Percentiles rank a stretch among this genome's conserved stretches.
These are phyloP conservation scores for Nitzschia inconspicua DNA, from an alignment of 108 stramenopile species.

Conservation along the genomic window DNA sequence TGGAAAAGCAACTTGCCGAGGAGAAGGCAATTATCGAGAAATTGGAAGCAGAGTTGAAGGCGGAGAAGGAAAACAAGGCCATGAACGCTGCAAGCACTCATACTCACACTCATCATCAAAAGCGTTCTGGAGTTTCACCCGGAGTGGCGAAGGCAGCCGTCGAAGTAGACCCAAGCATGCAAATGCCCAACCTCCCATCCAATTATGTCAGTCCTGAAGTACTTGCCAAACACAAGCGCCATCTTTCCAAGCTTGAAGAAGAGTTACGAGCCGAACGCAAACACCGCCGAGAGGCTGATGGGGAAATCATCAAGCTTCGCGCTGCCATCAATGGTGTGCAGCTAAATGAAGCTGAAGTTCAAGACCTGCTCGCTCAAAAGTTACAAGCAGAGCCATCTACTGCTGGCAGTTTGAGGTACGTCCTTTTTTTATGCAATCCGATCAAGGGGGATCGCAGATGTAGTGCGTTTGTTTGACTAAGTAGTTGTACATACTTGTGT, in stretches of 20 bases:
- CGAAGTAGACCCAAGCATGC: constrained; percentile 15
- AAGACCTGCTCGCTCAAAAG: constrained; percentile 50
- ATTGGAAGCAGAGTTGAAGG: constrained; percentile 58
- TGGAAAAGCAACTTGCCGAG: constrained; percentile 63
- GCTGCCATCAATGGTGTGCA: constrained; percentile 67
- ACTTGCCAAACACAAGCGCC: constrained; percentile 61
- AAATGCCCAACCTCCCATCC: constrained; percentile 22
- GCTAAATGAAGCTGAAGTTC: constrained; percentile 62
- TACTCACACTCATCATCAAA: background rate
- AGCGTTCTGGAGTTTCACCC: constrained; percentile 8
- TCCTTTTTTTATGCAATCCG: background rate
- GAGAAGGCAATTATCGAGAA: constrained; percentile 70
- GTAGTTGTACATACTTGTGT: background rate
- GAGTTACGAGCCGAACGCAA: constrained; percentile 70
- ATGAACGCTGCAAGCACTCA: constrained; percentile 17
- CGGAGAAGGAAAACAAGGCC: constrained; percentile 38
- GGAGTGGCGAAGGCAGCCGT: background rate
- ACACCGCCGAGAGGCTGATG: constrained; percentile 68
- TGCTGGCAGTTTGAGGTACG: constrained; percentile 21
- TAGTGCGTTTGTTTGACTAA: constrained; percentile 1
- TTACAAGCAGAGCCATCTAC: constrained; percentile 15
- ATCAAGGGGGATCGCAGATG: background rate
- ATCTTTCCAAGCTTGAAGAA: constrained; percentile 68
- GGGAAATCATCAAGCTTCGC: constrained; percentile 75
- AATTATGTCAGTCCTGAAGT: constrained; percentile 67